Evolutionary conservation across 1,284 basidiomycete genomes (phyloP), one percentile per base, ranked within the genome.

Genomic region (Tremellales sp.): DNA sequence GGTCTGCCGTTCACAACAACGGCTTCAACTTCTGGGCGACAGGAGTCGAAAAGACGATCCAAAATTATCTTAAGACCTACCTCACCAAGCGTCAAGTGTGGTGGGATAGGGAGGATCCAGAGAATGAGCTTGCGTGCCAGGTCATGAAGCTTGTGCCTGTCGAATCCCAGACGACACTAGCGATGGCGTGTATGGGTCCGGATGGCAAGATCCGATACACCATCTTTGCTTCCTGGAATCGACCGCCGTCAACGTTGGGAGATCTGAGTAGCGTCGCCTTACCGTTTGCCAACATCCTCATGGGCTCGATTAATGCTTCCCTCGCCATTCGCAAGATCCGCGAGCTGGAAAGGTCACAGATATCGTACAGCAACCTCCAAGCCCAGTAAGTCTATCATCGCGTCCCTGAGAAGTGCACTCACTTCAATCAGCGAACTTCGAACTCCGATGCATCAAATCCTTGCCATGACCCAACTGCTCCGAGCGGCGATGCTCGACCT

Each of bases 371-470:
- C 10, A 68, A 68, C 34, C 56, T 71, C 1, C 69, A 71, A 24
- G 66, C 66, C 5, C 70, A 72, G 63, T 65, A 32, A 56, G 63
- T 58, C 3, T 12, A 12, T 28, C 12, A 16, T 33, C 3, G 12
- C 24, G 16, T 5, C 25, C 16, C 24, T 42, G 24, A 35, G 19
- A 34, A 21, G 5, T 32, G 22, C 3, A 40, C 39, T 47, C 19
- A 49, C n/a, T 12, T 35, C 36, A 16, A 14, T n/a, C 25, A 65
- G 63, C 50, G 69, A 72, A 45, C 54, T 72, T n/a, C 59, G 70
- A 2, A 72, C 70, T 2, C 70, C 70, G 0, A 45, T 71, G 13
- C 70, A 72, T 52, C 70, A 72, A 47, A 69, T 72, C 39, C 57
- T 69, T 9, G 68, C 69, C 14, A 66, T 71, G 37, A 68, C 70